These are phyloP conservation scores for Sphagnum contortum DNA, from an alignment of 225 moss, liverwort and hornwort genomes.

Conservation along the genomic window DNA sequence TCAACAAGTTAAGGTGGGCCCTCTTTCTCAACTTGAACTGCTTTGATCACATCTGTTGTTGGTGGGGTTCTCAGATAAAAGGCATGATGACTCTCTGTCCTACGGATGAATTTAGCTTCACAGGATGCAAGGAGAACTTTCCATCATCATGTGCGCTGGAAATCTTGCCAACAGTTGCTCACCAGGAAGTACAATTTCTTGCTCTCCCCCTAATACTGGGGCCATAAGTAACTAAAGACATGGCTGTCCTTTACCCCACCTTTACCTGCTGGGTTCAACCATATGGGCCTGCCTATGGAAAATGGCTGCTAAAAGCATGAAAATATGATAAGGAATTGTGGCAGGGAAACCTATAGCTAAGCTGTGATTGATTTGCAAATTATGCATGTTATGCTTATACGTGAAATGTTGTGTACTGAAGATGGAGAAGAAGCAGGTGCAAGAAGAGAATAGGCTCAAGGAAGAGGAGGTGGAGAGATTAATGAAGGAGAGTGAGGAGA, in stretches of 20 bases:
- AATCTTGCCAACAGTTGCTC: conserved; percentile 3
- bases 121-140: conserved; percentile 6
- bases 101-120: conserved; percentile 5
- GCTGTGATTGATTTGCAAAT: too few species aligned
- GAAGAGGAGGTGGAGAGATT: conserved; percentile 36
- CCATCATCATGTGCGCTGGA: conserved; percentile 4
- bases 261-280: too few species aligned
- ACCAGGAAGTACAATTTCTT: conserved; percentile 7
- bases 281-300: too few species aligned
- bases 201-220: too few species aligned
- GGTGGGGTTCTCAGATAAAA: conserved; percentile 10
- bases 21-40: background rate
- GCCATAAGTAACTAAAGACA: too few species aligned
- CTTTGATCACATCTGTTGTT: background rate
- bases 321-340: too few species aligned
- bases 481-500: conserved; percentile 28
- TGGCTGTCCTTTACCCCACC: too few species aligned
- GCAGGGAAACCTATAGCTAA: too few species aligned
- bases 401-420: background rate
- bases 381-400: too few species aligned
- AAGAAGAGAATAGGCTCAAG: conserved; percentile 22
- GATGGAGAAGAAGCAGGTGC: conserved; percentile 28
- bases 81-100: background rate
- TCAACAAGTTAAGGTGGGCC: conserved; percentile 34
- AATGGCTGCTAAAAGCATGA: too few species aligned